phyloP scores from a whole-genome alignment of 2,329 filamentous ascomycete species.

The Fusarium solani-melongenae region DNA sequence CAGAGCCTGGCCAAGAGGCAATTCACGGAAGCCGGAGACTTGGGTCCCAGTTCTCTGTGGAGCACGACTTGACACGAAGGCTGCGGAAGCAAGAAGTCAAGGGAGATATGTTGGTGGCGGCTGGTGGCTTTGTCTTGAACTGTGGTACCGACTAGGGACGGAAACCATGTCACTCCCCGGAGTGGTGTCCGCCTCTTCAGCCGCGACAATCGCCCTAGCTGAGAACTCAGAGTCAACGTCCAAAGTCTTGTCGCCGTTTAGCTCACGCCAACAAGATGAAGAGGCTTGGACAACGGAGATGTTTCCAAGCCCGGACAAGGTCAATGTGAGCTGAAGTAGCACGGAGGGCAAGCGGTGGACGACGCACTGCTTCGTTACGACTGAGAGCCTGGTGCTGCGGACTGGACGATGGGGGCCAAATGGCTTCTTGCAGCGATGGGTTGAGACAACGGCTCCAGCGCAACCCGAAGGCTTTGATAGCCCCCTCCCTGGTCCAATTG shows the following conservation, averaged over 20 bases:
- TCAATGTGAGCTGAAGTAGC: neutral
- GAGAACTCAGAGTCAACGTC: conserved; percentile 3
- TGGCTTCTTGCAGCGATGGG: neutral
- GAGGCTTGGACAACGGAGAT: neutral
- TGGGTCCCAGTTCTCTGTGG: neutral
- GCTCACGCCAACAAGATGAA: neutral
- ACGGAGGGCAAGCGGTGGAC: neutral
- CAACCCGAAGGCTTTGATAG: conserved; percentile 5
- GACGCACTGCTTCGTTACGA: neutral
- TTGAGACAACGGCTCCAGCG: conserved; percentile 6
- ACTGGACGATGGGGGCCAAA: neutral
- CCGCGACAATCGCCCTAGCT: neutral
- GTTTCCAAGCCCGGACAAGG: neutral
- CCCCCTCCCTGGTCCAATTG: conserved; percentile 15
- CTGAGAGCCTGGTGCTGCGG: neutral
- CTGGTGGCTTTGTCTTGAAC: neutral
- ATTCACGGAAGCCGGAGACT: neutral
- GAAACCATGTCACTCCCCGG: neutral
- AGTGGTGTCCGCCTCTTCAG: neutral
- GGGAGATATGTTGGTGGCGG: neutral
- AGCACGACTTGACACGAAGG: neutral
- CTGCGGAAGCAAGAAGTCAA: neutral
- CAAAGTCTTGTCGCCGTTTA: neutral
- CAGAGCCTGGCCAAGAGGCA: neutral
- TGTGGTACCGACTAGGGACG: neutral